A percentile compares a stretch with the other conserved stretches of the same genome.
These are phyloP conservation scores for Arthrocladium fulminans DNA, from an alignment of 2,329 filamentous ascomycete genomes.

Conservation along the genomic window DNA sequence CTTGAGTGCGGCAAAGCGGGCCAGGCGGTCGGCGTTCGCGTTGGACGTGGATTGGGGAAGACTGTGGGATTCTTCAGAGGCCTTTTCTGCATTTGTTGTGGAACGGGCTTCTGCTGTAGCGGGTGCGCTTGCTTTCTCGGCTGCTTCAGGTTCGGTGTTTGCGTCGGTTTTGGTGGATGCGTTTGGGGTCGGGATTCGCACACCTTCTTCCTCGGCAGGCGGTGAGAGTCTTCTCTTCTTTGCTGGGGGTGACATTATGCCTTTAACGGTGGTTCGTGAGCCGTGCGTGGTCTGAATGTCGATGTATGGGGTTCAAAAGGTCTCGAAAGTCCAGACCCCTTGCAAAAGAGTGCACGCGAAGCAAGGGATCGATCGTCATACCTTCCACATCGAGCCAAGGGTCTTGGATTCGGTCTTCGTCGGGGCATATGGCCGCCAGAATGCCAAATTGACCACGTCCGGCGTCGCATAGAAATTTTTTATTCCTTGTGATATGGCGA, in stretches of 20 bases:
- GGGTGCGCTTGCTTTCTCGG: not conserved
- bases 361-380: not conserved
- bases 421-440: too few species aligned
- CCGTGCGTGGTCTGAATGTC: too few species aligned
- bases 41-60: not conserved
- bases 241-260: slow-evolving; percentile 1
- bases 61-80: slow-evolving; percentile 3
- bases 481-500: not conserved
- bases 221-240: slow-evolving; percentile 6
- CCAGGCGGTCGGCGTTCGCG: slow-evolving; percentile 16
- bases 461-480: not conserved
- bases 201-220: not conserved
- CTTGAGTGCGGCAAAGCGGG: slow-evolving; percentile 23
- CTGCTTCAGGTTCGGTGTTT: not conserved
- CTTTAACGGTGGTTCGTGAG: not conserved
- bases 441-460: not conserved
- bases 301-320: too few species aligned
- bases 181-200: not conserved
- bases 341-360: too few species aligned
- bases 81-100: not conserved
- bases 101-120: not conserved
- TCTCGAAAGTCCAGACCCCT: too few species aligned
- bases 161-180: not conserved
- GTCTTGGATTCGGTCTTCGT: too few species aligned
- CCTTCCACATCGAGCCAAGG: too few species aligned